phyloP scores from a whole-genome alignment of 257 asterid genomes.

The Lavandula angustifolia region DNA sequence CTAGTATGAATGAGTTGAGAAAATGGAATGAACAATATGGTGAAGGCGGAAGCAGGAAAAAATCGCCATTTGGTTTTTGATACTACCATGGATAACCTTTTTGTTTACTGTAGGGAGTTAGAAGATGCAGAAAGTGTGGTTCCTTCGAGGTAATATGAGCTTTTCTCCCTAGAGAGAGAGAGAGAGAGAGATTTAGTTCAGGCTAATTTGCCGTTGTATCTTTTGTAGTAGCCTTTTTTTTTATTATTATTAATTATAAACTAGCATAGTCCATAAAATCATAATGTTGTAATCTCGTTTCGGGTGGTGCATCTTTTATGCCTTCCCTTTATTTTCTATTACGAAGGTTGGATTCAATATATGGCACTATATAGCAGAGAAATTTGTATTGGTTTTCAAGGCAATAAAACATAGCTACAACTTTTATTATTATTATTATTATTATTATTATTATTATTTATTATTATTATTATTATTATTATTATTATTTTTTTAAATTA shows the following conservation, averaged over 20 bases:
- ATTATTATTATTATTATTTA: no score
- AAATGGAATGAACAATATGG: constrained; percentile 99
- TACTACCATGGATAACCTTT: constrained; percentile 18
- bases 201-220: constrained; percentile 36
- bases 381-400: no score
- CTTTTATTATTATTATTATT: no score
- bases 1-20: constrained; percentile 89
- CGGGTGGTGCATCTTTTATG: not conserved
- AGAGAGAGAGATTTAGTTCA: constrained; percentile 15
- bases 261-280: constrained; percentile 5
- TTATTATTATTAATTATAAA: not conserved
- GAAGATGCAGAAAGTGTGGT: constrained; percentile 28
- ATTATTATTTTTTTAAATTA: no score
- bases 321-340: not conserved
- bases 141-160: constrained; percentile 26
- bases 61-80: constrained; percentile 90
- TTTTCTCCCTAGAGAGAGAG: constrained; percentile 7
- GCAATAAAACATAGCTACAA: no score
- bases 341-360: not conserved
- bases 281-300: not conserved
- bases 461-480: no score
- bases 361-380: not conserved
- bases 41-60: constrained; percentile 94
- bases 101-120: constrained; percentile 15
- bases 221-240: constrained; percentile 6